These are phyloP conservation scores for Mortierella sp. DNA, from an alignment of 371 early-diverging fungal species.

Conservation along the genomic window DNA sequence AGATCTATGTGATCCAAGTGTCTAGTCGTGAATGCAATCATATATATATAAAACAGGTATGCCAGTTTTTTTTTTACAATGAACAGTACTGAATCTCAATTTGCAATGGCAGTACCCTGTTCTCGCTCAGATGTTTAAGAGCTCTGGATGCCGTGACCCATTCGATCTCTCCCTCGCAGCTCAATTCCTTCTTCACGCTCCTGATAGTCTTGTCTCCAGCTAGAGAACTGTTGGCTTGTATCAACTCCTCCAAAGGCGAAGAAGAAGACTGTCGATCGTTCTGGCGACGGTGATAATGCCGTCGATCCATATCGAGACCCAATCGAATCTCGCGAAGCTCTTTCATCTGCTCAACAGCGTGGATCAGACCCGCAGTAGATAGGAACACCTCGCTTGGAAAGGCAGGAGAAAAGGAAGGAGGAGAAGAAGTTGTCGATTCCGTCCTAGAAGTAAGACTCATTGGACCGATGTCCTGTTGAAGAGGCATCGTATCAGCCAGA, in stretches of 20 bases:
- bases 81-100: conserved; percentile 17
- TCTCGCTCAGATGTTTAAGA: neutral
- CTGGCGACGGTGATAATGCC: neutral
- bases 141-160: neutral
- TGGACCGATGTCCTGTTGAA: neutral
- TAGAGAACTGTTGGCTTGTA: too few species aligned
- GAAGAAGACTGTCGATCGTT: neutral
- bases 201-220: too few species aligned
- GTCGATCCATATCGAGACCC: conserved; percentile 10
- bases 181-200: neutral
- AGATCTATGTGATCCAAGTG: too few species aligned
- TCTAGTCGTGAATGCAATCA: too few species aligned
- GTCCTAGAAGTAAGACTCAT: neutral
- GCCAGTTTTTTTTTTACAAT: too few species aligned
- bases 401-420: neutral
- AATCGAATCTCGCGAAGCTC: conserved; percentile 12
- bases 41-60: too few species aligned
- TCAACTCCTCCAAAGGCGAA: neutral
- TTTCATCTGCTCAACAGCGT: conserved; percentile 8
- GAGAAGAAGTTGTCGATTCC: neutral
- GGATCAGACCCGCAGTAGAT: conserved; percentile 1
- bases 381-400: neutral
- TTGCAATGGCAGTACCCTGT: conserved; percentile 9
- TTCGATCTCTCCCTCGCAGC: neutral
- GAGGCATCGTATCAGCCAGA: neutral